Conservation (phyloP, 257 asterid genomes). For the Linderniella brevidens region DNA sequence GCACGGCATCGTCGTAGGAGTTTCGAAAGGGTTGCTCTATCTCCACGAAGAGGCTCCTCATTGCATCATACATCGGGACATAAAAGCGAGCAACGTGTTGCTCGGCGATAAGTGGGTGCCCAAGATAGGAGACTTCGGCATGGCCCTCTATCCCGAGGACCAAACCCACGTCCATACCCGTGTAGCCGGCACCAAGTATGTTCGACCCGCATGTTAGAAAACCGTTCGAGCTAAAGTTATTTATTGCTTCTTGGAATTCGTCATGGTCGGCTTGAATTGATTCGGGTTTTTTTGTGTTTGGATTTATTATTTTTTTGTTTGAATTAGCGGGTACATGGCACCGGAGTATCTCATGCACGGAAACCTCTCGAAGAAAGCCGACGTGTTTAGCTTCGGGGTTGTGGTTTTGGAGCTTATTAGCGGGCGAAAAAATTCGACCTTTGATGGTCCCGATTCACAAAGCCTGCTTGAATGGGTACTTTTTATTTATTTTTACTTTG, state of each 20-base stretch:
- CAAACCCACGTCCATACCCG: slow-evolving; percentile 46
- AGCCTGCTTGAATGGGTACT: slow-evolving; percentile 36
- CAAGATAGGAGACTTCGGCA: slow-evolving; percentile 26
- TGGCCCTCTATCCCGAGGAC: slow-evolving; percentile 45
- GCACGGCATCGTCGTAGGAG: slow-evolving; percentile 28
- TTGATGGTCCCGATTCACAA: slow-evolving; percentile 47
- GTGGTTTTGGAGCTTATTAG: slow-evolving; percentile 81
- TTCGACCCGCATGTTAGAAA: not conserved
- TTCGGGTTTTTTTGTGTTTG: no score
- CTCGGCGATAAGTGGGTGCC: slow-evolving; percentile 16
- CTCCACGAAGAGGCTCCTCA: slow-evolving; percentile 75
- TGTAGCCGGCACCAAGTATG: slow-evolving; percentile 90
- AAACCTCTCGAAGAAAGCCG: slow-evolving; percentile 57
- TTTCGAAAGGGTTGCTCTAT: slow-evolving; percentile 1
- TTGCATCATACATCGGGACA: slow-evolving; percentile 80
- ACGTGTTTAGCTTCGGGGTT: slow-evolving; percentile 88
- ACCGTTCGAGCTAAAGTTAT: no score
- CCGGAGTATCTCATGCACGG: slow-evolving; percentile 89
- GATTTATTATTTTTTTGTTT: slow-evolving; percentile 10
- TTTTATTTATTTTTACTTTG: not conserved
- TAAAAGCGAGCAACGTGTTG: slow-evolving; percentile 47
- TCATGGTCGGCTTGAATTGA: no score
- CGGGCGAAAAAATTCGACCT: slow-evolving; percentile 70
- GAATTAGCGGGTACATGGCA: slow-evolving; percentile 91
- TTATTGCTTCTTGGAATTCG: no score